Conservation (phyloP, 202 grass and related monocot genomes). For the Cymbopogon flexuosus region DNA sequence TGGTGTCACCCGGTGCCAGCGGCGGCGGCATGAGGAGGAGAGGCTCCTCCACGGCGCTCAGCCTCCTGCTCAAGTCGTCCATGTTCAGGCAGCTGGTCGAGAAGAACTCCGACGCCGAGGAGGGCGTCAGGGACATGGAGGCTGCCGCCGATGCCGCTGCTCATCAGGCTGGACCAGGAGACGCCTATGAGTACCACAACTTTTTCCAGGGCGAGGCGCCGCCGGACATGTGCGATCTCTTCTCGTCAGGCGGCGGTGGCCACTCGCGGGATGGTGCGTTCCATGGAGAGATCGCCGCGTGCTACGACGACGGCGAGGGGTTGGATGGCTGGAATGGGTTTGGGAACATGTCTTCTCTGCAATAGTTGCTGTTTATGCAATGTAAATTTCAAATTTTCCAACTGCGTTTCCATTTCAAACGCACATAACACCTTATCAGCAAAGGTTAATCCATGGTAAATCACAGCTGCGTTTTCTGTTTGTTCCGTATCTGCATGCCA, state of each 20-base stretch:
- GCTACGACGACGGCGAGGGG: conserved; percentile 30
- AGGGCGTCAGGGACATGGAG: background rate
- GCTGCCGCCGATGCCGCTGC: background rate
- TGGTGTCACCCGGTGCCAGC: background rate
- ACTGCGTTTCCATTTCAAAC: background rate
- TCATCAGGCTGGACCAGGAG: conserved; percentile 5
- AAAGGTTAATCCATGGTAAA: background rate
- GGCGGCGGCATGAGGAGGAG: conserved; percentile 18
- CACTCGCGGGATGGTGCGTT: background rate
- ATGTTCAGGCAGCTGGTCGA: conserved; percentile 65
- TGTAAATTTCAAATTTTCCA: background rate
- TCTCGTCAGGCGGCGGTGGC: background rate
- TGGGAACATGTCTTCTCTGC: conserved; percentile 9
- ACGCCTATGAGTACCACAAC: conserved; percentile 28
- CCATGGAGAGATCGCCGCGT: conserved; percentile 19
- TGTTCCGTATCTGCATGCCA: background rate
- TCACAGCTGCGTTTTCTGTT: background rate
- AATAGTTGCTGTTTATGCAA: background rate
- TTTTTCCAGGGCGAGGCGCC: conserved; percentile 38
- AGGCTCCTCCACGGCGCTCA: conserved; percentile 43
- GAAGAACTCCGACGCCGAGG: conserved; percentile 40
- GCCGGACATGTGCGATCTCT: conserved; percentile 14
- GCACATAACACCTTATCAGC: background rate
- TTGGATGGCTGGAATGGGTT: conserved; percentile 31
- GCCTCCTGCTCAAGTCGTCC: conserved; percentile 62